Percentiles rank a stretch among this genome's conserved stretches.
Conservation (phyloP, 371 early-diverging fungal species). For the Mucor irregularis region DNA sequence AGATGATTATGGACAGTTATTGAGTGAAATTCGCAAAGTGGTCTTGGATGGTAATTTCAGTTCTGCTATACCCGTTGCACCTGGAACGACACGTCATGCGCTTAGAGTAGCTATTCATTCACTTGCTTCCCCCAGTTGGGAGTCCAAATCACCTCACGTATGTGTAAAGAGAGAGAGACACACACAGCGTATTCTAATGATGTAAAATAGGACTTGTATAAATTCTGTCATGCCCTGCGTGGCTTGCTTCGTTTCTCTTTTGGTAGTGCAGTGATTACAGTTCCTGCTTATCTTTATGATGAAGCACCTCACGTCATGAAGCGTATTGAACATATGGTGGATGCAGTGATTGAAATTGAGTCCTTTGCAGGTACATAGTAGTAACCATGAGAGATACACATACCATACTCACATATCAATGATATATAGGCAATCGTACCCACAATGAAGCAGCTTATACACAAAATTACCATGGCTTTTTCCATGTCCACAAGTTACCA, state of each 20-base stretch:
- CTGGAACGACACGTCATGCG: conserved; percentile 54
- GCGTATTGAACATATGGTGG: conserved; percentile 80
- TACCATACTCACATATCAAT: no score
- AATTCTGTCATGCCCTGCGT: conserved; percentile 77
- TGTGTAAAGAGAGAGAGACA: conserved; percentile 1
- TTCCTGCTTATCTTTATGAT: conserved; percentile 81
- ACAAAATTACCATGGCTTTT: conserved; percentile 85
- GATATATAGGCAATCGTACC: conserved; percentile 41
- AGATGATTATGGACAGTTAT: conserved; percentile 56
- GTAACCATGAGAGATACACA: no score
- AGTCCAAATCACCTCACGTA: conserved; percentile 60
- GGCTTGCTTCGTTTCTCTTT: conserved; percentile 76
- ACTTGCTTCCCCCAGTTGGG: conserved; percentile 79
- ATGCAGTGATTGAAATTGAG: conserved; percentile 87
- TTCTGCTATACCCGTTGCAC: conserved; percentile 52
- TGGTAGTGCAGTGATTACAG: conserved; percentile 78
- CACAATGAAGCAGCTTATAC: conserved; percentile 52
- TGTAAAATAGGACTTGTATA: conserved; percentile 52
- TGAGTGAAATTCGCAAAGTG: conserved; percentile 56
- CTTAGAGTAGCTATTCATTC: conserved; percentile 81
- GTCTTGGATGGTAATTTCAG: conserved; percentile 64
- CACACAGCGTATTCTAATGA: no score
- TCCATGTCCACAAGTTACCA: conserved; percentile 84
- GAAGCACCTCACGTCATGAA: conserved; percentile 59
- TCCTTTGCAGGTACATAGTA: conserved; percentile 91